These are phyloP conservation scores for Amylostereum chailletii DNA, from an alignment of 1,284 basidiomycete species.

Conservation along the genomic window DNA sequence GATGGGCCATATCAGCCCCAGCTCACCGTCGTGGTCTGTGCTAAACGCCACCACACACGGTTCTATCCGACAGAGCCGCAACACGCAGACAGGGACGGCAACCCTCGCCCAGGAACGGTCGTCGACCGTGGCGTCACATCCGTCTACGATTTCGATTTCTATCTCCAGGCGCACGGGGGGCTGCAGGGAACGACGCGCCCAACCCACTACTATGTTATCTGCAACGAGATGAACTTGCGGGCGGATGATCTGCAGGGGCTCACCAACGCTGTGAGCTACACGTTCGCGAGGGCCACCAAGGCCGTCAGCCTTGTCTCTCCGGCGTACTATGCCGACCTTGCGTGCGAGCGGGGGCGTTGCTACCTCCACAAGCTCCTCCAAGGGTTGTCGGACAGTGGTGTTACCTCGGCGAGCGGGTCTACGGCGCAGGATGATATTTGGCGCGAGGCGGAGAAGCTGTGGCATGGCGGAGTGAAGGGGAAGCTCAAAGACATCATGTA, in stretches of 20 bases:
- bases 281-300: slow-evolving; percentile 74
- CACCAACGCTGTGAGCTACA: slow-evolving; percentile 57
- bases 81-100: slow-evolving; percentile 53
- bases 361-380: slow-evolving; percentile 61
- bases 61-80: slow-evolving; percentile 60
- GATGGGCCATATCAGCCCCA: slow-evolving; percentile 49
- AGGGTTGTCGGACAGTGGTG: slow-evolving; percentile 36
- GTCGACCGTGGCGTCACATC: slow-evolving; percentile 62
- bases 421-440: slow-evolving; percentile 39
- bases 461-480: slow-evolving; percentile 50
- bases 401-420: slow-evolving; percentile 19
- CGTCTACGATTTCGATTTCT: slow-evolving; percentile 72
- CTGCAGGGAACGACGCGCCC: slow-evolving; percentile 50
- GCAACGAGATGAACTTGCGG: slow-evolving; percentile 61
- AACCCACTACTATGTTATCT: slow-evolving; percentile 72
- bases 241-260: slow-evolving; percentile 57
- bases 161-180: slow-evolving; percentile 58
- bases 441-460: slow-evolving; percentile 41
- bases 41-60: slow-evolving; percentile 78
- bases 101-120: slow-evolving; percentile 67
- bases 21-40: slow-evolving; percentile 70
- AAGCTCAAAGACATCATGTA: slow-evolving; percentile 60
- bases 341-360: slow-evolving; percentile 70
- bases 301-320: slow-evolving; percentile 73
- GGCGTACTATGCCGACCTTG: slow-evolving; percentile 69